Evolutionary conservation across 1,284 basidiomycete genomes (phyloP).

Genomic region (Rhizoctonia solani): DNA sequence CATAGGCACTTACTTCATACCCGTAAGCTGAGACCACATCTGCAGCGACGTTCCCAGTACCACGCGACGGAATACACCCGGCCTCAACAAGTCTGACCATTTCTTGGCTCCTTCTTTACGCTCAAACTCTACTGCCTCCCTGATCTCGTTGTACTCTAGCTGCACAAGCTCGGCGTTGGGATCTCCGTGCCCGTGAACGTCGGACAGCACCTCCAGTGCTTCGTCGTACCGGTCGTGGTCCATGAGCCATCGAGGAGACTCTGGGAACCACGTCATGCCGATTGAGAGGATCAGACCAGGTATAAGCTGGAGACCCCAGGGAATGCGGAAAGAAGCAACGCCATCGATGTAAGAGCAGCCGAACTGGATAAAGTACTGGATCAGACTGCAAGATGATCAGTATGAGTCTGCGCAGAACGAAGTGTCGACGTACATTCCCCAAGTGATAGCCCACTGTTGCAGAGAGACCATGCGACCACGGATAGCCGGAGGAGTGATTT

Average conservation of each 20-base stretch:
- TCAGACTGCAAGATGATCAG: background rate
- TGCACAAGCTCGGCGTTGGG: constrained; percentile 65
- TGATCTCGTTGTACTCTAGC: constrained; percentile 81
- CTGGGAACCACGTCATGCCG: constrained; percentile 57
- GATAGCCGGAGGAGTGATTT: constrained; percentile 63
- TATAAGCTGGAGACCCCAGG: constrained; percentile 78
- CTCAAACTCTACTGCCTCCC: constrained; percentile 73
- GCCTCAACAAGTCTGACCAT: constrained; percentile 67
- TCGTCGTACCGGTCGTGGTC: constrained; percentile 64
- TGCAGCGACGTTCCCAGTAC: constrained; percentile 61
- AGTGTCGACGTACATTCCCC: constrained; percentile 34
- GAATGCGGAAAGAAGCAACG: constrained; percentile 72
- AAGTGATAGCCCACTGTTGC: constrained; percentile 63
- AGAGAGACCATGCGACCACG: constrained; percentile 75
- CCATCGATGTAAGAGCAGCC: constrained; percentile 74
- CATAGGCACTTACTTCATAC: constrained; percentile 43
- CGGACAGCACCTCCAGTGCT: constrained; percentile 75
- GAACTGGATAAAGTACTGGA: constrained; percentile 44
- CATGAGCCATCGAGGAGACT: constrained; percentile 64
- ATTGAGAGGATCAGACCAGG: constrained; percentile 67
- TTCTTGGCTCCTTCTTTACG: constrained; percentile 70
- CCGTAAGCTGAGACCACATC: constrained; percentile 67
- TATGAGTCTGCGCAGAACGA: constrained; percentile 39
- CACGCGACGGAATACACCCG: constrained; percentile 61
- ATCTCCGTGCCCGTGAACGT: constrained; percentile 77